Evolutionary conservation across 2,329 filamentous ascomycete genomes (phyloP).

Genomic region (Scopulariopsis brevicaulis): DNA sequence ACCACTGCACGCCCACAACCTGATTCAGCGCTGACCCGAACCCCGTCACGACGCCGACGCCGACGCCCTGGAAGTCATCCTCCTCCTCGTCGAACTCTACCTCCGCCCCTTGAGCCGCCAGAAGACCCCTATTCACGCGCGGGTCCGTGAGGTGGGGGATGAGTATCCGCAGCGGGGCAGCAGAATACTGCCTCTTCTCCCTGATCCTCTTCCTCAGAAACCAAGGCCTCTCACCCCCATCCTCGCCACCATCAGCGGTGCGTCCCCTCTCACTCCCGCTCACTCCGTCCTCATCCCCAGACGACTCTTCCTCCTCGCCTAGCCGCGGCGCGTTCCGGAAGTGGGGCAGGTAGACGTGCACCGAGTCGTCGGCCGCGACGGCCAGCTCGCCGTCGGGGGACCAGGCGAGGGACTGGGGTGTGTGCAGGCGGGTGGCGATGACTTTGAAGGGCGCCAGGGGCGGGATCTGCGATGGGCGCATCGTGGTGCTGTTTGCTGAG

Average conservation of each 20-base stretch:
- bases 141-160: conserved; percentile 7
- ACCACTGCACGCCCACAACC: conserved; percentile 42
- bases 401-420: conserved; percentile 33
- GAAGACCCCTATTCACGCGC: conserved; percentile 4
- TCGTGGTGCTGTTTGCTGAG: not conserved
- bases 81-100: conserved; percentile 10
- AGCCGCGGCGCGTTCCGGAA: conserved; percentile 2
- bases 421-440: conserved; percentile 28
- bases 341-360: conserved; percentile 38
- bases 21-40: conserved; percentile 42
- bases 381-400: conserved; percentile 47
- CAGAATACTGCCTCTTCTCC: conserved; percentile 7
- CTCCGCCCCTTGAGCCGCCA: conserved; percentile 6
- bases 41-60: conserved; percentile 31
- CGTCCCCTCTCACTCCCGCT: not conserved
- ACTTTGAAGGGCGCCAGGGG: conserved; percentile 34
- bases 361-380: conserved; percentile 42
- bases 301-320: conserved; percentile 1
- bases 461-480: conserved; percentile 21
- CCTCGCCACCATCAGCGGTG: not conserved
- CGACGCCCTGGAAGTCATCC: conserved; percentile 27
- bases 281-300: not conserved
- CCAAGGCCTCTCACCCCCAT: not conserved
- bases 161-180: conserved; percentile 8
- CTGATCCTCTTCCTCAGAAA: not conserved